These are phyloP conservation scores for Helianthus tuberosus DNA, from an alignment of 129 eudicot genomes.

Conservation along the genomic window DNA sequence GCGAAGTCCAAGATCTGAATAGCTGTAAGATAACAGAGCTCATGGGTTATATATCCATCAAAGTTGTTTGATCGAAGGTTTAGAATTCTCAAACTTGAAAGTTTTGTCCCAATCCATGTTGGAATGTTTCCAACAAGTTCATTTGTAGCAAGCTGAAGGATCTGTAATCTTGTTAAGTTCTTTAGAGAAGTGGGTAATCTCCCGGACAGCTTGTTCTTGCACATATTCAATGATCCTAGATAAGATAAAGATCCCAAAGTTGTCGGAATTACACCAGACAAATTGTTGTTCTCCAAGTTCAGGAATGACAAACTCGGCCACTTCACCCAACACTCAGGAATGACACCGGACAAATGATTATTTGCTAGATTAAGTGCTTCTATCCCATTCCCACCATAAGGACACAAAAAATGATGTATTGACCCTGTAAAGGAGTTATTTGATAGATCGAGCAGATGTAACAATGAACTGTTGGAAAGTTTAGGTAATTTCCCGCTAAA, in stretches of 20 bases:
- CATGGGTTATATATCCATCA: constrained; percentile 7
- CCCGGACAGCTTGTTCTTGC: constrained; percentile 11
- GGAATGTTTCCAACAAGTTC: constrained; percentile 25
- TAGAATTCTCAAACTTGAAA: constrained; percentile 5
- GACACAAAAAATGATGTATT: constrained; percentile 38
- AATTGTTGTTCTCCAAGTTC: constrained; percentile 14
- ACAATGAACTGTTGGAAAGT: background rate
- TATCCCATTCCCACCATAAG: background rate
- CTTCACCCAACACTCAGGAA: background rate
- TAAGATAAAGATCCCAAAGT: constrained; percentile 1
- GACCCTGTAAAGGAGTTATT: constrained; percentile 31
- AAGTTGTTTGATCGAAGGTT: constrained; percentile 16
- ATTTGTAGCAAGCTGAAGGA: constrained; percentile 21
- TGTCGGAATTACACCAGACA: constrained; percentile 9
- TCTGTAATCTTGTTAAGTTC: background rate
- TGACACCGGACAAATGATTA: background rate
- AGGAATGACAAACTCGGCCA: background rate
- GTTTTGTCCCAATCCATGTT: constrained; percentile 21
- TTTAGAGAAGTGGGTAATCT: constrained; percentile 6
- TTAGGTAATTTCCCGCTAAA: constrained; percentile 37
- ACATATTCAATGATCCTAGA: background rate
- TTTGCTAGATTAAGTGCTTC: constrained; percentile 4
- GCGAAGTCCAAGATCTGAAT: constrained; percentile 10
- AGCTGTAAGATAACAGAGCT: background rate
- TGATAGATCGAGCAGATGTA: constrained; percentile 28